Base-by-base conservation (phyloP, 169 alveolate species). In the Eimeria necatrix region DNA sequence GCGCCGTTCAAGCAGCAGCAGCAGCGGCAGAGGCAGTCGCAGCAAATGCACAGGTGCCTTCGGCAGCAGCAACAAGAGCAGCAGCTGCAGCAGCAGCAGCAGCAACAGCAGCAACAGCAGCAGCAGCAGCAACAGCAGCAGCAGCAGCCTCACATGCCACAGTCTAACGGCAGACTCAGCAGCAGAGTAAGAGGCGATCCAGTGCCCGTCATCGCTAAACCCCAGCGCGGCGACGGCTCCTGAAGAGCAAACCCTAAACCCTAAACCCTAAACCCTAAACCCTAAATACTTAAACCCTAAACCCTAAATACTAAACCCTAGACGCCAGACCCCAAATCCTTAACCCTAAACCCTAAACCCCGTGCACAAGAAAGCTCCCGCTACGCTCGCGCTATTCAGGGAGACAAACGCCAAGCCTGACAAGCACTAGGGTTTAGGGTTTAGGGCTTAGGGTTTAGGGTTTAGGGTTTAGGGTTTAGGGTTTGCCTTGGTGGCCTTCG, bases 401-500 rank as follows among this genome's bases (percentile, higher is more conserved):
- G n/a, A n/a, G n/a, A n/a, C n/a, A n/a, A 56, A 14, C 20, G 64
- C 64, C 8, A 56, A 56, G 14, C 20, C 64, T 9, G 8, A 56
- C 8, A 56, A 56, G 14, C 64, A 56, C 20, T 14, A 9, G 64
- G 64, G 64, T 56, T 9, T 9, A 8, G 64, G 64, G 20, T 8
- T 56, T 9, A 56, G 14, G 88, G 4, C 12, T 78, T 41, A 22
- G 88, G 59, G 61, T 78, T 20, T 78, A 49, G 81, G 81, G 81
- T 24, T 32, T 71, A 22, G 71, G 32, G 73, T 81, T 24, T 53
- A 52, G 60, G 90, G 53, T 49, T 81, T 16, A 41, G 70, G 20
- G 74, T 20, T 46, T 53, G 70, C 96, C 96, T 83, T 95, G 87
- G 83, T 96, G 97, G 22, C 97, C 97, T 64, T 95, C 96, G 51